Evolutionary conservation across 306 rosid genomes (phyloP), one percentile per base, ranked within the genome.

Genomic region (Cucumis cinereus): DNA sequence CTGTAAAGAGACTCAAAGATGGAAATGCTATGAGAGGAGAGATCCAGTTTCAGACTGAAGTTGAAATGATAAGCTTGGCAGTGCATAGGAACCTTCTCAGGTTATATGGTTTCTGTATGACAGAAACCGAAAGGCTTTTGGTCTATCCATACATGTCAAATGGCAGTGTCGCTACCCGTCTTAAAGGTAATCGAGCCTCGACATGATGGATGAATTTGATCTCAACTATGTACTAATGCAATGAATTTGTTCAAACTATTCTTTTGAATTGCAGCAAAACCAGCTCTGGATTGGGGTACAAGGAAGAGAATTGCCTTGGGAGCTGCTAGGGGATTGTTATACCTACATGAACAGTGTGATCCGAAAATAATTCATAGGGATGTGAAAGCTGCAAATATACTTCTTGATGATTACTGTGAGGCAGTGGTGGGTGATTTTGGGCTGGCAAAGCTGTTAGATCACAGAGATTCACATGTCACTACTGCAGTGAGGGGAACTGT

Each of bases 401-500:
- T 89, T 77, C 91, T 89, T 71, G 89, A 89, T 55, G 94, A 89
- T 26, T 50, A 76, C 75, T 85, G 84, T 70, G 91, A 89, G 74
- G 94, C 90, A 24, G 90, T 89, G 62, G 91, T 89, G 5, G 94
- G 94, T 19, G 94, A 89, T 77, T 89, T 89, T 74, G 94, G 94
- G 23, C 70, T 89, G 70, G 94, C 94, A 78, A 89, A 89, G 76
- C 81, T 86, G 40, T 80, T 89, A 58, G 91, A 89, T 73, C 94
- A 87, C 79, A 72, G 58, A 8, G 94, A 86, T 71, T 89, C 94
- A 7, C 94, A 89, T 63, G 91, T 89, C 64, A 89, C 94, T 35
- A 89, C 91, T 47, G 94, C 94, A 0, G 90, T 87, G 20, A 84
- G 94, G 82, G 94, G 94, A 47, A 89, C 94, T 14, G 94, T 89